These are phyloP conservation scores for Rhodotorula paludigena DNA, from an alignment of 768 basidiomycete genomes.

Conservation along the genomic window DNA sequence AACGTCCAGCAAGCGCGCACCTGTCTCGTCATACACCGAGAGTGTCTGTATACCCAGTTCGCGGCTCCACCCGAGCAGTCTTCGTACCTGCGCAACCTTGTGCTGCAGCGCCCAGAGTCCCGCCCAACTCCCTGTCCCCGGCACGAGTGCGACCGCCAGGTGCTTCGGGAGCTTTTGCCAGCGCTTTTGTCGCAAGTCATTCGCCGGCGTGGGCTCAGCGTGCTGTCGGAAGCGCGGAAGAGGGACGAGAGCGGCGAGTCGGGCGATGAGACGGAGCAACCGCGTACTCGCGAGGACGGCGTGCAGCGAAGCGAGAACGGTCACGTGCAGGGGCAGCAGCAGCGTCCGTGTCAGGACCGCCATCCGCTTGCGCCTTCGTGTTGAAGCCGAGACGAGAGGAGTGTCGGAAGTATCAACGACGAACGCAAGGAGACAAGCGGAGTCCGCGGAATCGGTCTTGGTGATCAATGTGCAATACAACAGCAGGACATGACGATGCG, in stretches of 20 bases:
- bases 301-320: conserved; percentile 20
- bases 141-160: conserved; percentile 23
- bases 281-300: conserved; percentile 19
- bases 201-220: neutral
- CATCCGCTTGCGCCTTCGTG: neutral
- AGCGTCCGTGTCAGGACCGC: neutral
- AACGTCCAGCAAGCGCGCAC: too few relatives aligned
- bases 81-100: neutral
- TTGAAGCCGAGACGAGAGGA: too few relatives aligned
- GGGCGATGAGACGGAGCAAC: conserved; percentile 5
- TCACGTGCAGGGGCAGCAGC: conserved; percentile 27
- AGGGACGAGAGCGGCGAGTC: neutral
- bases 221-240: neutral
- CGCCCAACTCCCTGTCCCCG: neutral
- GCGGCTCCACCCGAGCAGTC: neutral
- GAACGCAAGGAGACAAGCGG: too few relatives aligned
- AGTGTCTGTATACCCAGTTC: conserved; percentile 11
- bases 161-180: conserved; percentile 31
- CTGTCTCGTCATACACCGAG: conserved; percentile 26
- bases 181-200: neutral
- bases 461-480: neutral
- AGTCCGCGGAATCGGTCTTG: too few relatives aligned
- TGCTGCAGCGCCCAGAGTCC: neutral
- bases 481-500: neutral
- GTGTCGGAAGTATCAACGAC: too few relatives aligned